Base-by-base conservation (phyloP, 1,284 basidiomycete genomes). In the Earliella scabrosa region DNA sequence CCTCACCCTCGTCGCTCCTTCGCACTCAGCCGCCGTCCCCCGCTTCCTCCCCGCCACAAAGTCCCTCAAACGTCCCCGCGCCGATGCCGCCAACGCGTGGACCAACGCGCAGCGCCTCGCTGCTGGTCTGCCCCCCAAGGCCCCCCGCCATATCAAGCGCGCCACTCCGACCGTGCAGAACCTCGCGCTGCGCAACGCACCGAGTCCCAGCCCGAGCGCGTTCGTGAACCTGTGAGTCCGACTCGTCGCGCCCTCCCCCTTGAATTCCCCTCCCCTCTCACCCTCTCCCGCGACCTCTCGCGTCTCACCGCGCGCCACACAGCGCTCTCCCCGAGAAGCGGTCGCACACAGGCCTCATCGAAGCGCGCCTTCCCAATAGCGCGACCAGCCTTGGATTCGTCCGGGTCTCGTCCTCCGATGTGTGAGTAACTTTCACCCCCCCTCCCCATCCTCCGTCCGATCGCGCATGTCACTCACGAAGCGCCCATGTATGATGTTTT, bases 91-190 rank as follows among this genome's bases (percentile, higher is more conserved):
- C 2, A 43, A 50, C 6, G n/a, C 47, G 21, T 62, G 57, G 61
- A 67, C 64, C 35, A 67, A 67, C 39, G 66, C 59, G 6, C 49
- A 65, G 49, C 59, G 66, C 36, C 49, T 67, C 45, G 61, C 64
- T 10, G 56, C 56, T 2, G 63, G 64, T 6, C 54, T 67, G 44
- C 61, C 66, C 26, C 64, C 60, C 23, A 61, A 57, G 38, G 56
- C 58, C 6, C 66, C 66, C 38, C 61, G 58, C 31, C 45, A 38
- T 20, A 35, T 50, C 38, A 56, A 59, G 41, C 61, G 54, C 36
- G 52, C 55, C 32, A 56, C 61, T 32, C 50, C 54, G 45, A 57
- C 59, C 11, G 53, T 46, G 32, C 54, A 56, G 21, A 48, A 47
- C n/a, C 18, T 51, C 18, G 54, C 50, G 41, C 57, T 45, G 36